Percentiles rank a stretch among this genome's conserved stretches.
Evolutionary conservation across 805 yeast species (phyloP).

Genomic region (Hanseniaspora nectarophila): DNA sequence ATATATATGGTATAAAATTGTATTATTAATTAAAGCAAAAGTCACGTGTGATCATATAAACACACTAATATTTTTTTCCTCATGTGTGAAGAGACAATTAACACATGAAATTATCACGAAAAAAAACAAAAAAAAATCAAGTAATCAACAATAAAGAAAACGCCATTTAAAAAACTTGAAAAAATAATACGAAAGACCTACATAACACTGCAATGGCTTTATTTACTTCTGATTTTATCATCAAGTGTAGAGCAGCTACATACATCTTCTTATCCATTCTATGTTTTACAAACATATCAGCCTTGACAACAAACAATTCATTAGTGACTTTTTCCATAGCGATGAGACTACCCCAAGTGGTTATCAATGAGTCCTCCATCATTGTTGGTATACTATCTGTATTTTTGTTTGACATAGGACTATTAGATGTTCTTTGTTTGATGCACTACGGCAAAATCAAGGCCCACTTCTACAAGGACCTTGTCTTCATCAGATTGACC

Average conservation of each 20-base stretch:
- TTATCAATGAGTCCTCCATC: conserved; percentile 30
- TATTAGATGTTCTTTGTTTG: conserved; percentile 50
- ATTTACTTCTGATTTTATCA: conserved; percentile 39
- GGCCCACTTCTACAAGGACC: conserved; percentile 32
- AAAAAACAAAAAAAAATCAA: no score
- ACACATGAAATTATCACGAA: no score
- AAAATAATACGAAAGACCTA: not conserved
- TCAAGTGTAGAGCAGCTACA: conserved; percentile 37
- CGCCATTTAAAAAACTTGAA: not conserved
- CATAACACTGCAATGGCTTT: conserved; percentile 36
- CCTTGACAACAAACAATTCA: conserved; percentile 36
- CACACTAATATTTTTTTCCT: no score
- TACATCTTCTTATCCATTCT: conserved; percentile 33
- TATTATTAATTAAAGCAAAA: not conserved
- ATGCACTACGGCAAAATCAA: conserved; percentile 26
- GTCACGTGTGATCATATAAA: no score
- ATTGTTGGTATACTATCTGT: conserved; percentile 40
- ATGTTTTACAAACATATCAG: conserved; percentile 38
- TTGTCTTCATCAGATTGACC: conserved; percentile 48
- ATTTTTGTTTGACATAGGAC: conserved; percentile 34
- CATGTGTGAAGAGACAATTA: no score
- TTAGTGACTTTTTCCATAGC: conserved; percentile 47
- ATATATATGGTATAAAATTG: no score
- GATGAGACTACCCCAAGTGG: conserved; percentile 37
- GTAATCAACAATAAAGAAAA: no score